Conservation (phyloP, 768 basidiomycete genomes). For the Serendipita sp. region DNA sequence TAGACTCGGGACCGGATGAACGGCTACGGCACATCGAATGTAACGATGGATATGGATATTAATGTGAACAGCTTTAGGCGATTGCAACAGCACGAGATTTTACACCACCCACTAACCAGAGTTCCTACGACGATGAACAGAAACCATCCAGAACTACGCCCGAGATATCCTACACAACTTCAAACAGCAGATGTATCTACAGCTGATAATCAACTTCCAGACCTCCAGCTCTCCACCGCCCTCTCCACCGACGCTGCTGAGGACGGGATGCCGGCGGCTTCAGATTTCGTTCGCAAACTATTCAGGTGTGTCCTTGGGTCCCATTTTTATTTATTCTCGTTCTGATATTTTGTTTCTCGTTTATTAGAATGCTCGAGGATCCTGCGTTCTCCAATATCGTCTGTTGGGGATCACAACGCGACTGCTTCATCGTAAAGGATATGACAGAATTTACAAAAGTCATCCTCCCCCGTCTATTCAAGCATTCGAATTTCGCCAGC, state of each 20-base stretch:
- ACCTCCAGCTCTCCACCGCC: neutral
- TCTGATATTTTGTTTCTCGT: neutral
- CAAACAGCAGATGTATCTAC: neutral
- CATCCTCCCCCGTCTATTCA: conserved; percentile 83
- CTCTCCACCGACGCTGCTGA: conserved; percentile 27
- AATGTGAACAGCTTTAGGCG: no score
- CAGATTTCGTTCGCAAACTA: conserved; percentile 87
- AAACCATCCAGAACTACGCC: conserved; percentile 4
- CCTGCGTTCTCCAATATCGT: conserved; percentile 53
- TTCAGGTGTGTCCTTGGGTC: conserved; percentile 46
- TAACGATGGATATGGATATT: no score
- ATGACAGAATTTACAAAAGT: conserved; percentile 89
- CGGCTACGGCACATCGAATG: no score
- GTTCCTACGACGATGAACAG: neutral
- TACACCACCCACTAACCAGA: no score
- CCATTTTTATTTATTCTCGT: neutral
- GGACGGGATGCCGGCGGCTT: conserved; percentile 71
- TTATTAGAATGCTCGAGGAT: conserved; percentile 72
- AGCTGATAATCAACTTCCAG: neutral
- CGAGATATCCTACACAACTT: neutral
- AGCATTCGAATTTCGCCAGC: conserved; percentile 84
- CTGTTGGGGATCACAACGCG: conserved; percentile 67
- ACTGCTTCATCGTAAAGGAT: conserved; percentile 90
- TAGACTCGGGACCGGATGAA: no score
- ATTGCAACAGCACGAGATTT: no score